Base-by-base conservation (phyloP, 2,329 filamentous ascomycete genomes). In the Remersonia thermophila region DNA sequence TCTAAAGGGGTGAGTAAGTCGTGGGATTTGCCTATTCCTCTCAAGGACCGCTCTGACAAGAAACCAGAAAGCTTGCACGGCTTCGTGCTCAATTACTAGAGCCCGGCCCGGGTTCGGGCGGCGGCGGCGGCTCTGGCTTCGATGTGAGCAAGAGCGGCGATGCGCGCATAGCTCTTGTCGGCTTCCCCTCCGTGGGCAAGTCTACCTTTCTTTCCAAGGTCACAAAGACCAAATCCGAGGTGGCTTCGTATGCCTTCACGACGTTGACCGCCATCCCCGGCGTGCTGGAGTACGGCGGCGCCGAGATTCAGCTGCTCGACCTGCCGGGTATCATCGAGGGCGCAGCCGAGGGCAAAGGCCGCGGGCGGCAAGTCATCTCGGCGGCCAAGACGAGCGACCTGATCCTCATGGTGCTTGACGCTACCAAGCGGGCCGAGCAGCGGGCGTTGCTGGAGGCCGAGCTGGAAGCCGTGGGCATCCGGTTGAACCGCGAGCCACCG, bases 181-280 rank as follows among this genome's bases (percentile, higher is more conserved):
- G 91, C n/a, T 98, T 98, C 51, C 91, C 93, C 0, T 98, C 93
- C 0, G 91, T 98, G 35, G 91, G 91, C 57, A 98, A 98, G 66
- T 98, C 91, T 2, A 98, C 91, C 0, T 96, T 98, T 55, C 60
- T 98, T n/a, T 95, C 87, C 33, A 95, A 96, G 55, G 93, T 98
- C 57, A 98, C 91, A 33, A 96, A 94, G 64, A 98, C 93, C 27
- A 86, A 85, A 54, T 94, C 86, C 34, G 89, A 95, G 58, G 86
- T 95, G 18, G 91, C 91, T 1, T 83, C 91, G 1, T 98, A 98
- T 56, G 79, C 89, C 38, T 98, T 98, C 73, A 98, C 91, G 9
- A 98, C 91, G 2, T 69, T 98, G 30, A 98, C 91, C 8, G 93
- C 91, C 26, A 98, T 98, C 48, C 91, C 91, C 1, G 91, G 91